phyloP scores from a whole-genome alignment of 2,329 filamentous ascomycete species.

The Pseudocercospora fijiensis region DNA sequence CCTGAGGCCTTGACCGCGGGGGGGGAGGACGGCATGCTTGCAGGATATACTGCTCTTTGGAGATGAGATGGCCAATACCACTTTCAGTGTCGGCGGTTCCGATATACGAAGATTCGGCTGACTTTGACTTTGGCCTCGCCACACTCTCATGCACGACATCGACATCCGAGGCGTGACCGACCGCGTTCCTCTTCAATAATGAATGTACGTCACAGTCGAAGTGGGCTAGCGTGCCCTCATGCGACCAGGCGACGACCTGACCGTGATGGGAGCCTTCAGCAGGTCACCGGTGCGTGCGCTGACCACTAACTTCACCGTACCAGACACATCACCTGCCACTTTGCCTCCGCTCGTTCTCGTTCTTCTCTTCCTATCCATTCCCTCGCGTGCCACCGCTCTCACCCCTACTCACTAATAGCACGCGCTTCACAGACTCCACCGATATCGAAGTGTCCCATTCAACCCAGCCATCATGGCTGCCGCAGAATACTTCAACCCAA shows the following conservation, averaged over 20 bases:
- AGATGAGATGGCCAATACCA: too few relatives aligned
- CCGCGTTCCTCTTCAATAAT: background rate
- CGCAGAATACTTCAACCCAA: slow-evolving; percentile 29
- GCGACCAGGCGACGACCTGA: slow-evolving; percentile 4
- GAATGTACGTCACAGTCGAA: background rate
- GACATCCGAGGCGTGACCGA: background rate
- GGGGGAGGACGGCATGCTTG: too few relatives aligned
- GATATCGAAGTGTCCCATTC: background rate
- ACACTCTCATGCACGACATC: background rate
- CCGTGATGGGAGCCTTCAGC: background rate
- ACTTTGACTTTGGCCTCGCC: background rate
- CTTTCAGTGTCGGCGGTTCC: too few relatives aligned
- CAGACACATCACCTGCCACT: slow-evolving; percentile 5
- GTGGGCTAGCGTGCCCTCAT: background rate
- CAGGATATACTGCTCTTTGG: too few relatives aligned
- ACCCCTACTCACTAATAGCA: background rate
- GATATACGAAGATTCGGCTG: background rate
- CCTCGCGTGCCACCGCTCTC: background rate
- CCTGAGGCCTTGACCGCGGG: background rate
- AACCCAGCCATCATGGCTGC: slow-evolving; percentile 28
- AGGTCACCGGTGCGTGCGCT: background rate
- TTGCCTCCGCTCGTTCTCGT: slow-evolving; percentile 2
- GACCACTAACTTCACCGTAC: background rate
- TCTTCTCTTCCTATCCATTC: background rate
- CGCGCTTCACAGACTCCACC: background rate